These are phyloP conservation scores for Wickerhamiella alocasiicola DNA, from an alignment of 805 yeast species.

Conservation along the genomic window DNA sequence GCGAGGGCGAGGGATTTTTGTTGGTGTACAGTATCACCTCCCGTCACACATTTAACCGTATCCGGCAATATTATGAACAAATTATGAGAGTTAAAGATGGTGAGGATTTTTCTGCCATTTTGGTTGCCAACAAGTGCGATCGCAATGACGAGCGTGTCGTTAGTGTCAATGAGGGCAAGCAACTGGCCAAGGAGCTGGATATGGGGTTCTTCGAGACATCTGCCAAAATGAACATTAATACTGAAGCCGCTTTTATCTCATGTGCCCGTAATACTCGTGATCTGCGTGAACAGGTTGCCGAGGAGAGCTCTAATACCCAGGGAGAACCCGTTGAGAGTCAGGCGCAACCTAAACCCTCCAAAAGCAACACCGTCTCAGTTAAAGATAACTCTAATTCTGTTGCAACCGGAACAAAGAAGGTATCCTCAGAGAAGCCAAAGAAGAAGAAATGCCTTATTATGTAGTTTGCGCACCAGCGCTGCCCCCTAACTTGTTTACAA, in stretches of 20 bases:
- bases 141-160: constrained; percentile 66
- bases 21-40: constrained; percentile 83
- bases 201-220: constrained; percentile 74
- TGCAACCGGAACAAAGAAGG: too few species aligned
- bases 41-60: constrained; percentile 71
- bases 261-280: constrained; percentile 56
- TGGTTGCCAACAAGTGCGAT: constrained; percentile 86
- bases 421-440: constrained; percentile 9
- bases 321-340: too few species aligned
- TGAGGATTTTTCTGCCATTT: constrained; percentile 56
- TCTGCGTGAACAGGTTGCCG: too few species aligned
- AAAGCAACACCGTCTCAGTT: too few species aligned
- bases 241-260: constrained; percentile 67
- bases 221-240: constrained; percentile 85
- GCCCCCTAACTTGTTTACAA: not conserved
- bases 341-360: too few species aligned
- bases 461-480: constrained; percentile 2
- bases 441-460: constrained; percentile 11
- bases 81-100: constrained; percentile 56
- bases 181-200: constrained; percentile 54
- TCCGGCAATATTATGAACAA: constrained; percentile 68
- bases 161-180: constrained; percentile 72
- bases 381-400: too few species aligned
- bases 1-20: constrained; percentile 89
- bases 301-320: too few species aligned